Conservation (phyloP, 306 rosid genomes). For the Fragaria vesca region DNA sequence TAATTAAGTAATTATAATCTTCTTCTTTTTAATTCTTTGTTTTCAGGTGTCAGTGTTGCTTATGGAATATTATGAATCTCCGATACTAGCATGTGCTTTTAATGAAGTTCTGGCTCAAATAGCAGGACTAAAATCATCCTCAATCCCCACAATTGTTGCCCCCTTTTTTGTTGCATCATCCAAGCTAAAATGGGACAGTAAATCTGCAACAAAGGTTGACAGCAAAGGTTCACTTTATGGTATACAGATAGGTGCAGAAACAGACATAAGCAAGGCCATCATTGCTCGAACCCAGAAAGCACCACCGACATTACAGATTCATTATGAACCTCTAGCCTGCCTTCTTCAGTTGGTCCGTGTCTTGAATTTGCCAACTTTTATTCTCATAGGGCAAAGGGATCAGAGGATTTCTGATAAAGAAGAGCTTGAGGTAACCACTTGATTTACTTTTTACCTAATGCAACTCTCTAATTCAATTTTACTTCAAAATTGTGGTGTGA, state of each 20-base stretch:
- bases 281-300: slow-evolving; percentile 48
- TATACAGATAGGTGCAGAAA: slow-evolving; percentile 52
- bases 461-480: not conserved
- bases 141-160: slow-evolving; percentile 47
- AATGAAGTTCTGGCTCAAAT: slow-evolving; percentile 59
- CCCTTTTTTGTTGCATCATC: slow-evolving; percentile 60
- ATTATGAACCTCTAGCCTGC: slow-evolving; percentile 64
- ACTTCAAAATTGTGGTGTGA: not conserved
- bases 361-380: slow-evolving; percentile 53
- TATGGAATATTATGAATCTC: slow-evolving; percentile 65
- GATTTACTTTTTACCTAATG: slow-evolving; percentile 10
- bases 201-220: slow-evolving; percentile 28
- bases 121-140: slow-evolving; percentile 38
- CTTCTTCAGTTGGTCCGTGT: slow-evolving; percentile 60
- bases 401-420: slow-evolving; percentile 38
- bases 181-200: slow-evolving; percentile 55
- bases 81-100: slow-evolving; percentile 68
- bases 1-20: not conserved
- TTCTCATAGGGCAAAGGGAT: slow-evolving; percentile 53
- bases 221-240: slow-evolving; percentile 42
- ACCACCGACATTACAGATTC: slow-evolving; percentile 48
- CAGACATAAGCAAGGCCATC: slow-evolving; percentile 40
- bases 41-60: slow-evolving; percentile 65
- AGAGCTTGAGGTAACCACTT: slow-evolving; percentile 48
- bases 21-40: not conserved